These are phyloP conservation scores for Colletotrichum camelliae DNA, from an alignment of 2,329 filamentous ascomycete species.

Conservation along the genomic window DNA sequence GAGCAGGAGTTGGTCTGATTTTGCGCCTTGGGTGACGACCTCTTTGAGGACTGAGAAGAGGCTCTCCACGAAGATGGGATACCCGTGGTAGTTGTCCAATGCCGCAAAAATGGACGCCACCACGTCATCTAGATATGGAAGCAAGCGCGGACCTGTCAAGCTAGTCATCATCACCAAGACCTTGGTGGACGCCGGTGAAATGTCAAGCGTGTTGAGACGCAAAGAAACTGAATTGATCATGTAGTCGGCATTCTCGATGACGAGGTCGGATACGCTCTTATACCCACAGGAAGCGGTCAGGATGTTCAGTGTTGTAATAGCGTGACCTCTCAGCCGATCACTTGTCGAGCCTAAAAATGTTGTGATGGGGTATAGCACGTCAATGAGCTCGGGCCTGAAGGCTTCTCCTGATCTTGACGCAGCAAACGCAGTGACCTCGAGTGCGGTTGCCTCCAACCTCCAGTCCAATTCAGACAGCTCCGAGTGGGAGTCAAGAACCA, in stretches of 20 bases:
- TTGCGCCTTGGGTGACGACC: slow-evolving; percentile 82
- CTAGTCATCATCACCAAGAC: slow-evolving; percentile 94
- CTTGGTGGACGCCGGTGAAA: slow-evolving; percentile 88
- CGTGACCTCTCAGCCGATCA: slow-evolving; percentile 74
- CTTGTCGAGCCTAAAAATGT: slow-evolving; percentile 82
- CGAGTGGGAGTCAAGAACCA: slow-evolving; percentile 60
- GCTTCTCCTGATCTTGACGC: slow-evolving; percentile 68
- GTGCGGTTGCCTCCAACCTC: slow-evolving; percentile 77
- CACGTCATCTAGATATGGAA: slow-evolving; percentile 91
- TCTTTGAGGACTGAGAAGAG: slow-evolving; percentile 84
- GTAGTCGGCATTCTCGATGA: slow-evolving; percentile 94
- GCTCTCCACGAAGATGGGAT: slow-evolving; percentile 82
- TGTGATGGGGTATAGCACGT: slow-evolving; percentile 89
- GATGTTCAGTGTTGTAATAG: slow-evolving; percentile 81
- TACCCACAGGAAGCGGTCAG: slow-evolving; percentile 82
- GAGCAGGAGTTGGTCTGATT: slow-evolving; percentile 55
- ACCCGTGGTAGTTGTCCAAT: slow-evolving; percentile 94
- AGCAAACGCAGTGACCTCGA: slow-evolving; percentile 82
- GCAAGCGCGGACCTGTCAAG: slow-evolving; percentile 78
- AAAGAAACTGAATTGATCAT: slow-evolving; percentile 92
- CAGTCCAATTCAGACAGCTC: slow-evolving; percentile 64
- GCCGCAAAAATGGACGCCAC: slow-evolving; percentile 91
- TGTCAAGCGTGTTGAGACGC: slow-evolving; percentile 88
- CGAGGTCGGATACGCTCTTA: slow-evolving; percentile 72
- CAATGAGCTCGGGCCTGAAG: slow-evolving; percentile 87